Percentiles rank a stretch among this genome's conserved stretches.
phyloP scores from a whole-genome alignment of 2,329 filamentous ascomycete genomes.

The Plenodomus biglobosus region DNA sequence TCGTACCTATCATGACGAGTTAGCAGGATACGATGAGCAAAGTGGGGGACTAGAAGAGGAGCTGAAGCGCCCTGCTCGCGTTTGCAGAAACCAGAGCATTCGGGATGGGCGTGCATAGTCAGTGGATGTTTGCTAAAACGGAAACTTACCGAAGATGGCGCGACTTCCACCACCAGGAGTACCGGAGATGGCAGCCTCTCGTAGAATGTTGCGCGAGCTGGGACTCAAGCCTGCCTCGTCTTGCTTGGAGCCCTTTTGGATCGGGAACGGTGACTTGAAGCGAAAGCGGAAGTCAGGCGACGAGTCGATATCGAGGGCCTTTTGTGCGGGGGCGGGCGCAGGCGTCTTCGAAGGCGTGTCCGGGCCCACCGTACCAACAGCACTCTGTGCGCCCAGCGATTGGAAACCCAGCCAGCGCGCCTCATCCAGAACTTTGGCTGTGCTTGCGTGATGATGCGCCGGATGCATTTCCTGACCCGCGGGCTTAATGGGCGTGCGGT shows the following conservation, averaged over 20 bases:
- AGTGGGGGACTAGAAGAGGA: background rate
- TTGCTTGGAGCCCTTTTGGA: slow-evolving; percentile 68
- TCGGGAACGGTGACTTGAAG: slow-evolving; percentile 57
- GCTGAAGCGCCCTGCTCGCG: background rate
- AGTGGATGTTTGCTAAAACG: background rate
- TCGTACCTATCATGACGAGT: slow-evolving; percentile 15
- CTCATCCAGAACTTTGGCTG: slow-evolving; percentile 75
- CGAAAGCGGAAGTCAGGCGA: slow-evolving; percentile 68
- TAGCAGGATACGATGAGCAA: background rate
- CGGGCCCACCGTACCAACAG: slow-evolving; percentile 49
- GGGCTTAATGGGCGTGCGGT: slow-evolving; percentile 67
- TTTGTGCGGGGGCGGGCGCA: slow-evolving; percentile 24
- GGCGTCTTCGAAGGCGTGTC: slow-evolving; percentile 65
- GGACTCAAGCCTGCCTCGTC: slow-evolving; percentile 56
- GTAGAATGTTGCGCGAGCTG: slow-evolving; percentile 62
- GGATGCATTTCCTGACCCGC: slow-evolving; percentile 87
- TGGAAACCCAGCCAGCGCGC: slow-evolving; percentile 80
- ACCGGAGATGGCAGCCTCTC: slow-evolving; percentile 67
- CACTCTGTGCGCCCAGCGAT: slow-evolving; percentile 59
- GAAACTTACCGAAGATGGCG: slow-evolving; percentile 28
- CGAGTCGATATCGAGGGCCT: slow-evolving; percentile 38
- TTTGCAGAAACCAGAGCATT: too few relatives aligned
- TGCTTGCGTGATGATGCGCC: slow-evolving; percentile 73
- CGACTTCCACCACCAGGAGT: slow-evolving; percentile 46
- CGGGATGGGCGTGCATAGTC: background rate